Evolutionary conservation across 352 stramenopile species (phyloP).

Genomic region (Halophytophthora polymorphica): DNA sequence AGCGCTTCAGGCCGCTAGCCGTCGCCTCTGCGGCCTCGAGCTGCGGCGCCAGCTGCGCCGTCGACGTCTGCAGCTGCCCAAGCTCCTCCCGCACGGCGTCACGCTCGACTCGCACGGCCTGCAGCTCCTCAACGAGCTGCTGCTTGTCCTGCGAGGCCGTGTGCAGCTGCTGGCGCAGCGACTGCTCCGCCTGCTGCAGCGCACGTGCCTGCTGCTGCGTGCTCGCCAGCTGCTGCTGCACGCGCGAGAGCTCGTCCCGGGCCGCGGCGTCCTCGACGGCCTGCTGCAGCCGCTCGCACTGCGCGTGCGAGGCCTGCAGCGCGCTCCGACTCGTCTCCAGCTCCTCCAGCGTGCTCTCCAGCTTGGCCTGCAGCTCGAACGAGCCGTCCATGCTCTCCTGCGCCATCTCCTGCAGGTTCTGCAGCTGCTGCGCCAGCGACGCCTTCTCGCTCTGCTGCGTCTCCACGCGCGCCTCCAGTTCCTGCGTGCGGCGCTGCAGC

Average conservation of each 20-base stretch:
- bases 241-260: constrained; percentile 31
- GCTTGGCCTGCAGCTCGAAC: constrained; percentile 56
- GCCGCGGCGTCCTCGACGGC: constrained; percentile 14
- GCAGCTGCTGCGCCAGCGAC: constrained; percentile 53
- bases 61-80: constrained; percentile 22
- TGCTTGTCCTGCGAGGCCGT: constrained; percentile 25
- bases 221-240: constrained; percentile 30
- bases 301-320: constrained; percentile 27
- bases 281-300: constrained; percentile 23
- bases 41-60: constrained; percentile 22
- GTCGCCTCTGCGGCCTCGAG: constrained; percentile 26
- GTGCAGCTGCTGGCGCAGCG: constrained; percentile 36
- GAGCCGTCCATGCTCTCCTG: constrained; percentile 54
- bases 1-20: constrained; percentile 35
- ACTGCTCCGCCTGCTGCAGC: constrained; percentile 33
- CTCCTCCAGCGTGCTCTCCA: constrained; percentile 52
- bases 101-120: constrained; percentile 23
- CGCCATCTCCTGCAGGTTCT: constrained; percentile 61
- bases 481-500: constrained; percentile 22
- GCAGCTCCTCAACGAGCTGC: constrained; percentile 21
- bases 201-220: constrained; percentile 36
- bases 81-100: constrained; percentile 28
- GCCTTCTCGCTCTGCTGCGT: constrained; percentile 28
- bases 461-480: constrained; percentile 28
- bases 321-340: constrained; percentile 24